Evolutionary conservation across 1,284 basidiomycete species (phyloP).

Genomic region (Trametes pubescens): DNA sequence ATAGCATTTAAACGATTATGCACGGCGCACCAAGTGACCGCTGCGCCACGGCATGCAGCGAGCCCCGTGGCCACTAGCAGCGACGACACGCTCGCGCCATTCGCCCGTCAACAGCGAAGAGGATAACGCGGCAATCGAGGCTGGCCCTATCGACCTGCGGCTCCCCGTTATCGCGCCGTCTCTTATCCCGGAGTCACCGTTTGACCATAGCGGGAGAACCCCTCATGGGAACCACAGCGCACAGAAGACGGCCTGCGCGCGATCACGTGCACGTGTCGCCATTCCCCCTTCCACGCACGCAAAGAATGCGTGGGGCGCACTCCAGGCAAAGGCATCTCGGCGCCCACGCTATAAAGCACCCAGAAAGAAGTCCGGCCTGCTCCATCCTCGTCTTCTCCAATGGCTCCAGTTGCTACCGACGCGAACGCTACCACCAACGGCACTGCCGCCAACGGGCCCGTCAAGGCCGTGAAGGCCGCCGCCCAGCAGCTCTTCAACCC

Average conservation of each 20-base stretch:
- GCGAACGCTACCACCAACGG: constrained; percentile 29
- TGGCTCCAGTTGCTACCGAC: constrained; percentile 57
- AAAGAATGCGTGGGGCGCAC: constrained; percentile 16
- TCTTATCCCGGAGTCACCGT: background rate
- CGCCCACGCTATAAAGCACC: constrained; percentile 26
- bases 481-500: constrained; percentile 57
- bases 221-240: constrained; percentile 10
- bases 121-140: constrained; percentile 16
- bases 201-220: constrained; percentile 10
- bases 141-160: background rate
- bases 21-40: constrained; percentile 1
- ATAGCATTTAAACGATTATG: background rate
- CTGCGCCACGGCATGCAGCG: background rate
- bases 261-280: constrained; percentile 35
- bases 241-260: constrained; percentile 13
- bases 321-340: background rate
- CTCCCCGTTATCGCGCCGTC: constrained; percentile 15
- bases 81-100: constrained; percentile 25
- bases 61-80: constrained; percentile 9
- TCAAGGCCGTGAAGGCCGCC: constrained; percentile 27
- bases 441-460: constrained; percentile 22
- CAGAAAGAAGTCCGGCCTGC: background rate
- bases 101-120: constrained; percentile 4
- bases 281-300: constrained; percentile 30
- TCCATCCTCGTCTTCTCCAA: constrained; percentile 33